Evolutionary conservation across 495 filamentous ascomycete species (phyloP), one percentile per base, ranked within the genome.

Genomic region (Niebla homalea): DNA sequence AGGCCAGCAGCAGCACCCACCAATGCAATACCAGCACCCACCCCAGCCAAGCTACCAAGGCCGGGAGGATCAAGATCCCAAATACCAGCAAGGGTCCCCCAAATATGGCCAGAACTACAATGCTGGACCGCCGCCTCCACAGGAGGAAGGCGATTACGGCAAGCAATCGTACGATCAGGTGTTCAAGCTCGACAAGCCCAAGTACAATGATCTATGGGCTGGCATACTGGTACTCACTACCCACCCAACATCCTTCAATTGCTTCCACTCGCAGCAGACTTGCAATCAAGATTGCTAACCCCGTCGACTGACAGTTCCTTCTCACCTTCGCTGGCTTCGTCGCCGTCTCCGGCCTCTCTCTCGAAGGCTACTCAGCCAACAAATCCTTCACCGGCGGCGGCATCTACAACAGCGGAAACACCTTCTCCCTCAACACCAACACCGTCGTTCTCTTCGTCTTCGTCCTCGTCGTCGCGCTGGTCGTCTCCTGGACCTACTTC

Each of bases 161-260:
- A 74, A 85, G 58, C 70, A 70, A 12, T 74, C 69, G 15, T 96
- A 89, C 57, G 80, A 90, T 15, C 74, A 94, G 59, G 75, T 77
- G 1, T 95, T 95, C 67, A 79, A 78, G 63, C 60, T 95, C 36
- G 75, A 86, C 49, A 79, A 79, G 50, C 89, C 89, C 12, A 93
- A 92, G 59, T 94, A 73, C 62, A 84, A 95, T 57, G 89, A 95
- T 58, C 47, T 87, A 5, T 94, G 88, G 89, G 88, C 88, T 4
- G 86, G 81, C 16, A 66, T 93, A 43, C 65, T 94, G 57, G 78
- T 84, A 63, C 14, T 70, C 6, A 53, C 10, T 25, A 2, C 22
- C 19, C 26, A 41, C 5, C 19, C 16, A 41, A 26, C 46, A 32
- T 52, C 55, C 18, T 1, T 45, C 26, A 16, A 42, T 15, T 16